phyloP scores from a whole-genome alignment of 139 green algal species.

The Zygnema cylindricum region DNA sequence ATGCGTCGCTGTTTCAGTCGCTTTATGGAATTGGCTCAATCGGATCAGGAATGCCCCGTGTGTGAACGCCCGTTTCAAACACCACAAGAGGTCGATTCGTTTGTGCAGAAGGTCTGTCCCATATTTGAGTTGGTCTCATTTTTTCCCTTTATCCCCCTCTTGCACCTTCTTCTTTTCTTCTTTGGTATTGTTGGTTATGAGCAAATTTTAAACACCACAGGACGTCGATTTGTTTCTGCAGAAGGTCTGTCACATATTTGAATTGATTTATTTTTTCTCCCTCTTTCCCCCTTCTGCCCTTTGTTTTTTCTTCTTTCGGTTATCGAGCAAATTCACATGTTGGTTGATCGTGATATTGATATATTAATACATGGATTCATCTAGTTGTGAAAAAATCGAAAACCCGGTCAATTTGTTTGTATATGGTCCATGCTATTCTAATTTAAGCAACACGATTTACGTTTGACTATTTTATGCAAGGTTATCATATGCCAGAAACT shows the following conservation, averaged over 20 bases:
- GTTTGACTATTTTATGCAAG: too few relatives aligned
- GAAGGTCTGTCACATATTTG: not conserved
- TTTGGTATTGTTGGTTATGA: not conserved
- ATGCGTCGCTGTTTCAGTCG: slow-evolving; percentile 14
- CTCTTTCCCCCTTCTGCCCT: not conserved
- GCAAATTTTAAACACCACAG: too few relatives aligned
- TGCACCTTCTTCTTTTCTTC: not conserved
- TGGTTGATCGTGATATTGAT: not conserved
- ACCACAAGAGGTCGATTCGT: slow-evolving; percentile 5
- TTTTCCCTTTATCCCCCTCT: not conserved
- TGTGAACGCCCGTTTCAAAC: not conserved
- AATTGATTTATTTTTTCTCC: not conserved
- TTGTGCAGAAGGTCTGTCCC: slow-evolving; percentile 1
- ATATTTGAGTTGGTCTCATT: too few relatives aligned
- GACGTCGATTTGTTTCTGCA: too few relatives aligned
- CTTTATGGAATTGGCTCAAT: not conserved
- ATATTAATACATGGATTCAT: too few relatives aligned
- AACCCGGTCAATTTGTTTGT: not conserved
- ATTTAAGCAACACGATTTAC: too few relatives aligned
- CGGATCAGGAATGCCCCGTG: not conserved
- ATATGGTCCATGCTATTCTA: too few relatives aligned
- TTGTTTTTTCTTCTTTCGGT: slow-evolving; percentile 28
- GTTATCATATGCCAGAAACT: too few relatives aligned
- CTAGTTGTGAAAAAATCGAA: not conserved
- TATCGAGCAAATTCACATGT: not conserved